phyloP scores from a whole-genome alignment of 345 rosid genomes.

The Hibiscus mutabilis region DNA sequence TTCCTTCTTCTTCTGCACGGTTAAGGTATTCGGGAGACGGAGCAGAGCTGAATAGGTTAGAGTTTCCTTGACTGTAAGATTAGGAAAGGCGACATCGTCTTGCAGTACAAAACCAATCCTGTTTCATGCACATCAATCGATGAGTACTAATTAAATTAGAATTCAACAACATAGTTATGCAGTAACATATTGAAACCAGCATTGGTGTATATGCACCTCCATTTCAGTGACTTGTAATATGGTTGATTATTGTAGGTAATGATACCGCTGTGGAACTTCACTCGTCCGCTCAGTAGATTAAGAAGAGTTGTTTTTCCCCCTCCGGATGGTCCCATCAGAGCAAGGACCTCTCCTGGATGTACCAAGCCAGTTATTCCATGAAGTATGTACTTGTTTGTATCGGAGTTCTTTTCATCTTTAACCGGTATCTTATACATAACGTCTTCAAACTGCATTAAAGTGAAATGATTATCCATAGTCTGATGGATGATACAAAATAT shows the following conservation, averaged over 20 bases:
- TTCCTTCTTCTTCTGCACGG: constrained; percentile 16
- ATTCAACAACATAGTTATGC: background rate
- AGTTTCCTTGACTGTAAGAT: constrained; percentile 31
- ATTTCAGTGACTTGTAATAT: constrained; percentile 18
- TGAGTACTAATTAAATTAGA: background rate
- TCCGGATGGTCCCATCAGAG: constrained; percentile 34
- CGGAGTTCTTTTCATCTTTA: background rate
- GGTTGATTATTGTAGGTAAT: constrained; percentile 28
- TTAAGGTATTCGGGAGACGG: constrained; percentile 18
- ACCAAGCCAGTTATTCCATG: constrained; percentile 26
- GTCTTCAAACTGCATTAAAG: constrained; percentile 13
- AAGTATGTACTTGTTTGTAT: constrained; percentile 17
- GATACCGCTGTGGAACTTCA: constrained; percentile 12
- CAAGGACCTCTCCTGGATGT: constrained; percentile 28
- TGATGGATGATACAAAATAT: too few relatives aligned
- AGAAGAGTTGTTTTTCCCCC: constrained; percentile 30
- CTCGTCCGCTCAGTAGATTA: constrained; percentile 26
- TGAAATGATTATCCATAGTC: background rate
- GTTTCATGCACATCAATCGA: background rate
- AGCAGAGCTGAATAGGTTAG: constrained; percentile 25
- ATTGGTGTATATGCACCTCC: constrained; percentile 6
- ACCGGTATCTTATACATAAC: constrained; percentile 15
- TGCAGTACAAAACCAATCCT: constrained; percentile 32
- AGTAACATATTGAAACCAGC: background rate
- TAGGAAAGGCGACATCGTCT: constrained; percentile 31